These are phyloP conservation scores for Rhizophagus prolifer DNA, from an alignment of 192 early-diverging fungal genomes.

Conservation along the genomic window DNA sequence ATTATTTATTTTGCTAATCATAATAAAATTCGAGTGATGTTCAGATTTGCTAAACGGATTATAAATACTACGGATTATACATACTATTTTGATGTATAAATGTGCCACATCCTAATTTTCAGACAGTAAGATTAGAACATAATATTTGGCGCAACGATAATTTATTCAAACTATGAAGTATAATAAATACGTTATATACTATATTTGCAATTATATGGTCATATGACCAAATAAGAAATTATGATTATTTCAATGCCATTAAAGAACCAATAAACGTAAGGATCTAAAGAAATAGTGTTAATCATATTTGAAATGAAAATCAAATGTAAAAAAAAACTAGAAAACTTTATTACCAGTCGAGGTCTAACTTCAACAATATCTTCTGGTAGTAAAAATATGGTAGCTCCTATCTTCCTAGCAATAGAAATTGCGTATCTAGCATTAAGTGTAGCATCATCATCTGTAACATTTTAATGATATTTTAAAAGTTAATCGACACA, in stretches of 20 bases:
- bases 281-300: constrained; percentile 53
- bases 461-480: constrained; percentile 32
- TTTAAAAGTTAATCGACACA: neutral
- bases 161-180: no score
- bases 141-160: no score
- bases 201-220: no score
- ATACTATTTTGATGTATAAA: no score
- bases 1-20: no score
- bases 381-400: constrained; percentile 97
- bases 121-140: no score
- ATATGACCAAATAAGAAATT: no score
- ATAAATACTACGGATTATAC: no score
- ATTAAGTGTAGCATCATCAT: constrained; percentile 89
- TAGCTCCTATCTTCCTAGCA: constrained; percentile 97
- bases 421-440: constrained; percentile 97
- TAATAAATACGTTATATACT: no score
- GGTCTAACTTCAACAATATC: constrained; percentile 98
- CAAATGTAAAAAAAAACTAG: constrained; percentile 1
- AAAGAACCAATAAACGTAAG: constrained; percentile 93
- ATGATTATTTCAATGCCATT: constrained; percentile 55
- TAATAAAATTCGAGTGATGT: no score
- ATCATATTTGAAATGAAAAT: neutral
- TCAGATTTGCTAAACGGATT: no score
- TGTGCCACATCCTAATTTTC: no score
- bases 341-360: constrained; percentile 72